These are phyloP conservation scores for Rhytidhysteron rufulum DNA, from an alignment of 2,329 filamentous ascomycete species.

Conservation along the genomic window DNA sequence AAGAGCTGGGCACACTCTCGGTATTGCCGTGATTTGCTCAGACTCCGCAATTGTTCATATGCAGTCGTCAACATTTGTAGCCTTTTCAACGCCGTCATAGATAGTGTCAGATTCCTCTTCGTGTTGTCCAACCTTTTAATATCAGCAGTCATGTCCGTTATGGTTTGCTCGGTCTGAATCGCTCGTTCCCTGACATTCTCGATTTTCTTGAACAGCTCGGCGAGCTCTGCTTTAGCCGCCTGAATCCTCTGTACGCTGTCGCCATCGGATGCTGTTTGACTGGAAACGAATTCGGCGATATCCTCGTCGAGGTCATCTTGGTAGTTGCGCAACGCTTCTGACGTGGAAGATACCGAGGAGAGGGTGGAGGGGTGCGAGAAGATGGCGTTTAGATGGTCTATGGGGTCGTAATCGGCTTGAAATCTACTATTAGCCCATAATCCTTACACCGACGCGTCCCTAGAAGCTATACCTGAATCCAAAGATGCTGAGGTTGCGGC, in stretches of 20 bases:
- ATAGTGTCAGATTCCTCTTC: conserved; percentile 92
- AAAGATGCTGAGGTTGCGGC: conserved; percentile 29
- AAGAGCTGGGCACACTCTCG: conserved; percentile 89
- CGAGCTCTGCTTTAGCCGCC: conserved; percentile 83
- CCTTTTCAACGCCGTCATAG: conserved; percentile 95
- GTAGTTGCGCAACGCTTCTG: conserved; percentile 67
- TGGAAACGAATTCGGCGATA: conserved; percentile 67
- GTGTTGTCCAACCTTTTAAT: conserved; percentile 97
- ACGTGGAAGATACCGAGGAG: conserved; percentile 69
- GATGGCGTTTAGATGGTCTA: conserved; percentile 87
- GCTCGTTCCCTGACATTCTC: conserved; percentile 87
- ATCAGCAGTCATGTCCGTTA: conserved; percentile 97
- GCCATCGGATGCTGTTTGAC: conserved; percentile 79
- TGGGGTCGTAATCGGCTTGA: conserved; percentile 83
- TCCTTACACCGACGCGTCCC: conserved; percentile 5
- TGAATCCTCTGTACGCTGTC: conserved; percentile 90
- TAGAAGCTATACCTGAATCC: conserved; percentile 31
- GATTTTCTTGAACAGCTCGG: conserved; percentile 88
- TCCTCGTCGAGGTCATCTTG: conserved; percentile 79
- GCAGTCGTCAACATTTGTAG: conserved; percentile 98
- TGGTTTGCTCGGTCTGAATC: conserved; percentile 87
- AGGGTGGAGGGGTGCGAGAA: conserved; percentile 88
- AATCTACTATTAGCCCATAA: conserved; percentile 18
- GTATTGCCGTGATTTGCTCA: conserved; percentile 86
- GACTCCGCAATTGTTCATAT: conserved; percentile 87